Conservation (phyloP, 2,329 filamentous ascomycete genomes). For the Neonectria coccinea region DNA sequence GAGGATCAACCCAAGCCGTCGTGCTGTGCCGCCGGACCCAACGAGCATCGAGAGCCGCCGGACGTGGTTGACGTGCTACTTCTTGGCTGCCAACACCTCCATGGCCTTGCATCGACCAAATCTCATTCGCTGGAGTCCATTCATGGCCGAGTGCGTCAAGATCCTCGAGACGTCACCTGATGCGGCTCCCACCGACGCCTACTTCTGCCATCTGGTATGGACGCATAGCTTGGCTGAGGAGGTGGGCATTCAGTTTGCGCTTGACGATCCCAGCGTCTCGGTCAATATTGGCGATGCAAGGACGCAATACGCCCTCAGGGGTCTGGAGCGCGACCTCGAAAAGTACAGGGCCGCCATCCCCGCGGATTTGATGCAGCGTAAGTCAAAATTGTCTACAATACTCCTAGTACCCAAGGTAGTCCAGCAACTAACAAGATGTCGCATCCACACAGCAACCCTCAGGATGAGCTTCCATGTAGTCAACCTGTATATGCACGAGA, state of each 20-base stretch:
- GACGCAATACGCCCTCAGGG: conserved; percentile 72
- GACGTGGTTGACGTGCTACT: conserved; percentile 70
- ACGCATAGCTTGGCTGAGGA: conserved; percentile 75
- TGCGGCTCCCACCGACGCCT: conserved; percentile 66
- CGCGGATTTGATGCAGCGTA: conserved; percentile 66
- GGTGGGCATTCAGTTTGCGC: conserved; percentile 72
- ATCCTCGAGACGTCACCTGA: conserved; percentile 66
- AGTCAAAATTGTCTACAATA: conserved; percentile 46
- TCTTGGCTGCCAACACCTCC: conserved; percentile 68
- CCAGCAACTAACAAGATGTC: conserved; percentile 1
- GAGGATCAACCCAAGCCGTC: conserved; percentile 57
- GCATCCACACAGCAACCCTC: conserved; percentile 63
- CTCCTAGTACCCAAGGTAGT: neutral
- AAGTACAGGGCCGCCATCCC: conserved; percentile 69
- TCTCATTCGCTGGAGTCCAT: conserved; percentile 69
- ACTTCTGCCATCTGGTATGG: conserved; percentile 70
- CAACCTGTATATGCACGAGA: conserved; percentile 81
- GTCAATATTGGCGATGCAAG: conserved; percentile 71
- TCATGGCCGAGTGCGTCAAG: conserved; percentile 70
- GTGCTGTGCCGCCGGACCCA: conserved; percentile 60
- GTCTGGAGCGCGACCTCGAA: conserved; percentile 73
- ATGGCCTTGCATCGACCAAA: conserved; percentile 72
- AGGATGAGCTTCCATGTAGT: conserved; percentile 73
- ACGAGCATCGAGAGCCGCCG: conserved; percentile 66
- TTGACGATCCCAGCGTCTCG: conserved; percentile 70